These are phyloP conservation scores for Ceratocystis destructans DNA, from an alignment of 2,329 filamentous ascomycete genomes.

Conservation along the genomic window DNA sequence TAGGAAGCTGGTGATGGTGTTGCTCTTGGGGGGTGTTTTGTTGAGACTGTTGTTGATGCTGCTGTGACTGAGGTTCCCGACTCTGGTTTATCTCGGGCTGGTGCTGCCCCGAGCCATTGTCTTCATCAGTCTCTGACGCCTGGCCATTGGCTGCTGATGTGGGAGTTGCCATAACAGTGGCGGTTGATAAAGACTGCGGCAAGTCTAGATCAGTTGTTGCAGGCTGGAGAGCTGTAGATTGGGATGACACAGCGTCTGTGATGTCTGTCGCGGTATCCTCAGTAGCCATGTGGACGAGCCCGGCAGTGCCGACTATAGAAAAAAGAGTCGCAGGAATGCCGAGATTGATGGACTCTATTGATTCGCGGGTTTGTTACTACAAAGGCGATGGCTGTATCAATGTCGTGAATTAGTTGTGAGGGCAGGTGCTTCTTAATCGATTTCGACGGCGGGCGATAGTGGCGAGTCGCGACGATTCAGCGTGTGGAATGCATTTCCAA, in stretches of 20 bases:
- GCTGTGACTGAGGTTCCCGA: neutral
- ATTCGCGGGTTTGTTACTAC: neutral
- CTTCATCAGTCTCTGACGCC: neutral
- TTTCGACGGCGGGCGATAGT: neutral
- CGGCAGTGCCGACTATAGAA: neutral
- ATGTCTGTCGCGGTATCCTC: neutral
- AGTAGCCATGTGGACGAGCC: neutral
- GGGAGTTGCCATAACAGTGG: neutral
- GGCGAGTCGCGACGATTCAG: neutral
- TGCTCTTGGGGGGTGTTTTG: neutral
- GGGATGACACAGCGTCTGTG: neutral
- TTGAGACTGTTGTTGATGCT: neutral
- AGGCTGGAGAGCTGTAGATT: neutral
- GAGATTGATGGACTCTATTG: neutral
- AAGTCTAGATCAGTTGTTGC: neutral
- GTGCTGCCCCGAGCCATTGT: neutral
- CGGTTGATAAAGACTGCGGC: neutral
- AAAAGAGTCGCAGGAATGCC: neutral
- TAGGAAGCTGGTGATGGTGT: constrained; percentile 5
- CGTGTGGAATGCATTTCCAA: neutral
- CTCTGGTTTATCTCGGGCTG: neutral
- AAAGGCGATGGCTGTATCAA: neutral
- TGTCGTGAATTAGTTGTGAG: neutral
- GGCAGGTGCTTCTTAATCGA: neutral
- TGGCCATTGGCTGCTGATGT: neutral